Evolutionary conservation across 164 flowering plant species (phyloP), one percentile per base, ranked within the genome.

Genomic region (Liriodendron chinense): DNA sequence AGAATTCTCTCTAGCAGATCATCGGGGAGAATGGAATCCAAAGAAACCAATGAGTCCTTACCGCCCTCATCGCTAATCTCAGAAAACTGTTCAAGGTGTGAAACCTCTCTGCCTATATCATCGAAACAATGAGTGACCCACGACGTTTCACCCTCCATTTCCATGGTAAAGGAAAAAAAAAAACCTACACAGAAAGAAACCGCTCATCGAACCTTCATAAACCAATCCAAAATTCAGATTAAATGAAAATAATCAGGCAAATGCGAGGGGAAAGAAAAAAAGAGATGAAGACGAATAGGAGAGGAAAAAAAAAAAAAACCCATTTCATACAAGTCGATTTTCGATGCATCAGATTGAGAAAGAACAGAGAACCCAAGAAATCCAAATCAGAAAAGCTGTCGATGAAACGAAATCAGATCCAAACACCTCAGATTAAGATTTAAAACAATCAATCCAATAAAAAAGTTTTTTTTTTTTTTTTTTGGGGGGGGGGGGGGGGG

Each of bases 1-100:
- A 95, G 78, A 48, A 95, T 95, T 13, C 94, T 85, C 80, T 93
- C 99, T 74, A 95, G 74, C 50, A 95, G 65, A 68, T 95, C 99
- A 81, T 93, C 97, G 4, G 98, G 97, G 13, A 95, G 83, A n/a
- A 90, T 75, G 53, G 78, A 73, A 70, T 92, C 94, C 75, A 93
- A 59, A 12, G 92, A 88, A 73, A 87, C 77, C 26, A 73, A 48
- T 14, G 62, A 69, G 65, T 86, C 92, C 73, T 79, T 80, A 65
- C 70, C 77, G 56, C 72, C 84, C 28, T 89, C 89, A 76, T 87
- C 93, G 49, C 75, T 81, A 1, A 80, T 67, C 71, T 86, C 89
- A 0, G 85, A 80, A 26, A 78, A 85, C n/a, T 86, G 72, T 68
- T 85, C 86, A 71, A 82, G 79, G 69, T 83, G 85, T 57, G 76